phyloP scores from a whole-genome alignment of 352 stramenopile genomes.

The Pythium aphanidermatum region DNA sequence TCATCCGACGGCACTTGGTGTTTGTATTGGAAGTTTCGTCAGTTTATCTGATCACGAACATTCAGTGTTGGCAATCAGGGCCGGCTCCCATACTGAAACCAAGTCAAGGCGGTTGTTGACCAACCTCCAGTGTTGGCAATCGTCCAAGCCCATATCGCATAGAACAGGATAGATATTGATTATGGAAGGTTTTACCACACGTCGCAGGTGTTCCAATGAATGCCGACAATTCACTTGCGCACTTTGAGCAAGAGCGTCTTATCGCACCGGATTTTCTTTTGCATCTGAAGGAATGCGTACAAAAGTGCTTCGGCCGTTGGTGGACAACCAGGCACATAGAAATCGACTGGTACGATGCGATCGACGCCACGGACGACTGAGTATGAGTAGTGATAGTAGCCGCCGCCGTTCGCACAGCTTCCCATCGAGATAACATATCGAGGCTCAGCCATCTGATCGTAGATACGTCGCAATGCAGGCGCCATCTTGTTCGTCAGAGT shows the following conservation, averaged over 20 bases:
- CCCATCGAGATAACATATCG: slow-evolving; percentile 99
- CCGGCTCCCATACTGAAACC: no score
- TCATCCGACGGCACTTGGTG: no score
- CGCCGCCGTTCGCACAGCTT: slow-evolving; percentile 96
- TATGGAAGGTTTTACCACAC: no score
- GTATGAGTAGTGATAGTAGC: slow-evolving; percentile 97
- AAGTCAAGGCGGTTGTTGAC: no score
- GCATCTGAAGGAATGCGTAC: slow-evolving; percentile 97
- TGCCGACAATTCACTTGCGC: slow-evolving; percentile 98
- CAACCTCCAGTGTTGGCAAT: no score
- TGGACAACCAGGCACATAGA: slow-evolving; percentile 99
- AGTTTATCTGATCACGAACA: no score
- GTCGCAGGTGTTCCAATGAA: no score
- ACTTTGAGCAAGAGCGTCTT: slow-evolving; percentile 94
- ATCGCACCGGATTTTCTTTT: slow-evolving; percentile 99
- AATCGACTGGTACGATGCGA: slow-evolving; percentile 97
- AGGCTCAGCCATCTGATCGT: slow-evolving; percentile 99
- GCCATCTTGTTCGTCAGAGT: slow-evolving; percentile 99
- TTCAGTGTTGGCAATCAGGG: no score
- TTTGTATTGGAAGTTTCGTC: no score
- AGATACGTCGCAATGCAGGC: slow-evolving; percentile 93
- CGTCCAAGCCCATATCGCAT: no score
- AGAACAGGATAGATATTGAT: no score
- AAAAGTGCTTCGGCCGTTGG: slow-evolving; percentile 97
- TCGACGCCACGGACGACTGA: slow-evolving; percentile 96